Evolutionary conservation across 495 filamentous ascomycete species (phyloP), one percentile per base, ranked within the genome.

Genomic region (Choiromyces venosus): DNA sequence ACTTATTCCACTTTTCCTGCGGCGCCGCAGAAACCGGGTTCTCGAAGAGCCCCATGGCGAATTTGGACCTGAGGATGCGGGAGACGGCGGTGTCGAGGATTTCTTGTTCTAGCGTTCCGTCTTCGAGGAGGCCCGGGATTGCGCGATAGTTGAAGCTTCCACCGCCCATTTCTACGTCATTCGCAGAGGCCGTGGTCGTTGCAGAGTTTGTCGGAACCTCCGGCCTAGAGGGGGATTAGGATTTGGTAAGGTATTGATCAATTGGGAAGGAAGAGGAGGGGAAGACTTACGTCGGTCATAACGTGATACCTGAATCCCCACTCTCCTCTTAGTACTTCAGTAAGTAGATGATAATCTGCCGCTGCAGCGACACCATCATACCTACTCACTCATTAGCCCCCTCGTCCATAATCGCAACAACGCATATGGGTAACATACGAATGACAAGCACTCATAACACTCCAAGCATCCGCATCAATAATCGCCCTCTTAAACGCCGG

Each of bases 121-220:
- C 85, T 70, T 86, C 80, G 46, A 91, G 84, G 33, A 92, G 84
- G n/a, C 85, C 83, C 0, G 90, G 87, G 66, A 92, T 91, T 36
- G 84, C 86, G 71, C 87, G 85, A 77, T 88, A 91, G 80, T 89
- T 91, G 46, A 86, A 92, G 29, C 87, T 89, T 38, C 90, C 90
- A 67, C 90, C 90, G 42, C 90, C 90, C 90, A 92, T 91, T 76
- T 92, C 90, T n/a, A 90, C 87, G 72, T 91, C 89, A 66, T 87
- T 83, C 74, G 73, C 89, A 92, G 80, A 91, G 85, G 61, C 86
- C 85, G 81, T 91, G 91, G 16, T 85, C 83, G 16, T 83, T 85
- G 77, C 89, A 91, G 1, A 91, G 76, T 73, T 90, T 85, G 82
- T 91, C 89, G 8, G 88, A 90, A 29, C 85, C 90, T 65, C 90